Evolutionary conservation across 1,284 basidiomycete genomes (phyloP).

Genomic region (Meira miltonrushii): DNA sequence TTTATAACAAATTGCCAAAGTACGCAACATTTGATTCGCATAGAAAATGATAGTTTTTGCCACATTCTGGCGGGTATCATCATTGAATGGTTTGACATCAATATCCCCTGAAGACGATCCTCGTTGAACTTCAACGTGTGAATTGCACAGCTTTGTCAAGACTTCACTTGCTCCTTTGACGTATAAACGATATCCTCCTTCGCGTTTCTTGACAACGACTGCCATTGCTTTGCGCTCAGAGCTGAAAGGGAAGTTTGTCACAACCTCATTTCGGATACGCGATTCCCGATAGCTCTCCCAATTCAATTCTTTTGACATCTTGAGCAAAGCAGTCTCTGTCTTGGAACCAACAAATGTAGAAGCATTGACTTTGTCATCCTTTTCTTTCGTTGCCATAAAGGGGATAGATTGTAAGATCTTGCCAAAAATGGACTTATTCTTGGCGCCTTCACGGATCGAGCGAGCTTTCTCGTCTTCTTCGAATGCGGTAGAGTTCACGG

Average conservation of each 20-base stretch:
- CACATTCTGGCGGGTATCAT: constrained; percentile 69
- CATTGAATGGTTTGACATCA: constrained; percentile 56
- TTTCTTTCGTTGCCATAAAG: constrained; percentile 1
- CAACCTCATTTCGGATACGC: constrained; percentile 65
- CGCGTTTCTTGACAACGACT: constrained; percentile 67
- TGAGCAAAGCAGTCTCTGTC: constrained; percentile 88
- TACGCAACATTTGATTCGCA: constrained; percentile 87
- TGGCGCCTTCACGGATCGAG: constrained; percentile 56
- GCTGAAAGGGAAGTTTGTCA: constrained; percentile 92
- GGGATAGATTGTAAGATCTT: neutral
- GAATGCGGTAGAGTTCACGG: constrained; percentile 93
- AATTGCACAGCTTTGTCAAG: constrained; percentile 68
- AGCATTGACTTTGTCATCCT: constrained; percentile 20
- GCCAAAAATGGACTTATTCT: neutral
- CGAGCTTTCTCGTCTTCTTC: constrained; percentile 55
- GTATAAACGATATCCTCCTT: constrained; percentile 66
- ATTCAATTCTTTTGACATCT: constrained; percentile 76
- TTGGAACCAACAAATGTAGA: constrained; percentile 82
- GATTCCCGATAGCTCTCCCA: constrained; percentile 73
- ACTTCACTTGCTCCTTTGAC: constrained; percentile 94
- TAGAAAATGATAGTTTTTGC: constrained; percentile 89
- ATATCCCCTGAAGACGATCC: constrained; percentile 54
- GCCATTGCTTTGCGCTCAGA: constrained; percentile 95
- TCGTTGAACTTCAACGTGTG: constrained; percentile 58
- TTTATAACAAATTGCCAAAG: constrained; percentile 85